Evolutionary conservation across 1,284 basidiomycete species (phyloP), one percentile per base, ranked within the genome.

Genomic region (Trichosporon ovoides): DNA sequence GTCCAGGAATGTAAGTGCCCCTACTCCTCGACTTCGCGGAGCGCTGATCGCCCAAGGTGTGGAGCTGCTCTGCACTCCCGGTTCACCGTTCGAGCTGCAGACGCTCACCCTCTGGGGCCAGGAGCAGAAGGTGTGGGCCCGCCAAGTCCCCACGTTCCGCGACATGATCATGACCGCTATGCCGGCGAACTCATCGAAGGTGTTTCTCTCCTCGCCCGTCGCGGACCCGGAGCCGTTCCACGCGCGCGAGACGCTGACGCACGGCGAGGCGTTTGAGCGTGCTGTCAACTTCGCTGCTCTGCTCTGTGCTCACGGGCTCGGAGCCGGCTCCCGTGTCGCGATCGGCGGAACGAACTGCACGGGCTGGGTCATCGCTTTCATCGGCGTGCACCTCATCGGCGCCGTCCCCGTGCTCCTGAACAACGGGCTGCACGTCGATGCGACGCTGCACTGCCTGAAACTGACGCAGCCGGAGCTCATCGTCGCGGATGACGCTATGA

Each of bases 321-420:
- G 66, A 5, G 34, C 63, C 4, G 71, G 72, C 6, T 62, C 58
- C 37, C 61, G 64, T 50, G 63, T 76, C 7, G 73, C 67, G 4
- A 67, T 76, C 34, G 71, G 69, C 2, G 74, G 72, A 19, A 40
- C 56, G 10, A 76, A 76, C 62, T 65, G 58, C 38, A 59, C 68
- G 7, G 40, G 51, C 11, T 76, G 73, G 70, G 62, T 74, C 9
- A 61, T 71, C 1, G 52, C 67, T 2, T 76, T 67, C 49, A 57
- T 70, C 6, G 74, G 70, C n/a, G 60, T 53, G 1, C 73, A 73
- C 48, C 61, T 76, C 19, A 63, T 76, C 33, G 74, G 73, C 11
- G 73, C 64, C 9, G 65, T 74, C 7, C 59, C 68, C 0, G 69
- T 74, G 7, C 66, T 64, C 34, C 59, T 76, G n/a, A 76, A 12